phyloP scores from a whole-genome alignment of 1,284 basidiomycete species.

The Puccinia novopanici region DNA sequence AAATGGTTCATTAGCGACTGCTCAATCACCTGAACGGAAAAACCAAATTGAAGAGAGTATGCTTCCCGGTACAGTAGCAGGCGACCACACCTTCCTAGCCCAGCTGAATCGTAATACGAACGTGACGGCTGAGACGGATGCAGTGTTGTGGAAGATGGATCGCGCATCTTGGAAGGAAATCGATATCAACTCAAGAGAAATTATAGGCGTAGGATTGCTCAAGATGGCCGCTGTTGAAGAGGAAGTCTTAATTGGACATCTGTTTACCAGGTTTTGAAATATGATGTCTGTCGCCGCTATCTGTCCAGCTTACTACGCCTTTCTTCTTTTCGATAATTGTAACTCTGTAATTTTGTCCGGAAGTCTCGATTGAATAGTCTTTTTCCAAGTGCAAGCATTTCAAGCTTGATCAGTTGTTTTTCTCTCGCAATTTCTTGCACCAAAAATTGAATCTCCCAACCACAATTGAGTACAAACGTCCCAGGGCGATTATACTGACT shows the following conservation, averaged over 20 bases:
- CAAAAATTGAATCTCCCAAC: no score
- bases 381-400: no score
- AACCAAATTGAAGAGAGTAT: constrained; percentile 62
- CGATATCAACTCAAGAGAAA: constrained; percentile 58
- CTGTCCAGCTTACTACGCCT: not conserved
- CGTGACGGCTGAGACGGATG: constrained; percentile 74
- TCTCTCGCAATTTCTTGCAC: no score
- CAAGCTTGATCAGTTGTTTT: no score
- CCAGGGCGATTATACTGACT: no score
- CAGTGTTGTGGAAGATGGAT: constrained; percentile 77
- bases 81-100: constrained; percentile 79
- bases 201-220: constrained; percentile 34
- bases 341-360: not conserved
- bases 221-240: constrained; percentile 44
- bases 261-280: constrained; percentile 41
- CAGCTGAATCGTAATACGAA: constrained; percentile 78
- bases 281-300: not conserved
- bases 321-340: not conserved
- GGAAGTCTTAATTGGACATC: constrained; percentile 46
- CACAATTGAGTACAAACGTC: no score
- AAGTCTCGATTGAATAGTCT: constrained; percentile 15
- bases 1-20: not conserved
- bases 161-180: constrained; percentile 63
- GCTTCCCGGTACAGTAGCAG: constrained; percentile 86
- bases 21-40: not conserved